Base-by-base conservation (phyloP, 164 flowering plant genomes). In the Vitis cinerea region DNA sequence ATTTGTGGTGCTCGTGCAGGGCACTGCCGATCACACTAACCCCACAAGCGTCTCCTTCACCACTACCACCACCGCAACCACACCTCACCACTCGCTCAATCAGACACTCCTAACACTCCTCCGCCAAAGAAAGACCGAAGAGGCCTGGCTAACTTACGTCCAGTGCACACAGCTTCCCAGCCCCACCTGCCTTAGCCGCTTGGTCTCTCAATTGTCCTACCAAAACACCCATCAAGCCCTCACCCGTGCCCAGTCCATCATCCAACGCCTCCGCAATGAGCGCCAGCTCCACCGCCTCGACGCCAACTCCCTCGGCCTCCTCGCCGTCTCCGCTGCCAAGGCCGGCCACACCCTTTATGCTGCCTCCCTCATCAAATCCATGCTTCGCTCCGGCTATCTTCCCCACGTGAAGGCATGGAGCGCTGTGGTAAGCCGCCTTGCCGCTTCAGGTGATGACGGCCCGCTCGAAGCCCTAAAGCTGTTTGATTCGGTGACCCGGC, bases 371-470 rank as follows among this genome's bases (percentile, higher is more conserved):
- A 64, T 95, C 67, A 87, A 86, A 73, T 93, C 97, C 78, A 95
- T 95, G 99, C 93, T 95, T 27, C 81, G 85, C 10, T 86, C 97
- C 16, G 87, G 89, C 13, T 90, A 91, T 71, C 85, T 95, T 1
- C 99, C 98, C 37, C 96, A 95, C 72, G 95, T 93, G 70, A 95
- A 93, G 75, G 97, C 99, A 0, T 95, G 99, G 99, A 91, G 97
- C 59, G 92, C 98, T 27, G 97, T 90, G 17, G 89, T 90, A 8
- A 86, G 91, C 74, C 85, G 92, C 23, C 93, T 95, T n/a, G 83
- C 97, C 44, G 74, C 80, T 15, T 84, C 94, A 1, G 78, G 81
- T 0, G 97, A 91, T 48, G 96, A 90, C 52, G 93, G 94, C 9
- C 94, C 99, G 8, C 12, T 61, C 0, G 88, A 85, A 50, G 91